Evolutionary conservation across 2,329 filamentous ascomycete genomes (phyloP), one percentile per base, ranked within the genome.

Genomic region (Exophiala oligosperma): DNA sequence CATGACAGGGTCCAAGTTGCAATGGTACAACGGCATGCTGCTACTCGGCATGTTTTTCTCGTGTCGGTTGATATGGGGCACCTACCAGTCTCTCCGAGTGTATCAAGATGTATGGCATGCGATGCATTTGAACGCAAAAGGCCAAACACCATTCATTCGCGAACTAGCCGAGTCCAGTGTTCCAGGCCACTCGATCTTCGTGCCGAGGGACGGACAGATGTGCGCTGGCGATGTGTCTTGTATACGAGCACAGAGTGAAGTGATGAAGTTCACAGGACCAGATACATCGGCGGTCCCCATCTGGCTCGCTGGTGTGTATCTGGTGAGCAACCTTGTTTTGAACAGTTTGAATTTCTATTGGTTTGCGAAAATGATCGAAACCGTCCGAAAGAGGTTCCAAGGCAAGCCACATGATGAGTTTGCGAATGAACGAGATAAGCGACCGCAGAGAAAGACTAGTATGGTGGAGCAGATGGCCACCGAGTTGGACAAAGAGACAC

Each of bases 321-420:
- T 87, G 23, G 73, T 74, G 6, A 79, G 79, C 21, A 88, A 87
- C 65, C 48, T 86, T 29, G 76, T 79, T n/a, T 77, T 88, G 52
- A 87, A 87, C 67, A 75, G 77, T 24, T 70, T 88, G 55, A 88
- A 88, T 67, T 82, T 83, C 70, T 86, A 81, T 73, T 88, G 85
- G 85, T 87, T 87, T 69, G 77, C 77, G 59, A 86, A 86, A 75
- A 88, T 88, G 85, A 82, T 88, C 49, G 80, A 83, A 66, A 84
- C 85, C 8, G 82, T 88, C 24, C 74, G 83, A 63, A 86, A 84
- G 70, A 76, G 85, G 48, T 88, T 88, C 69, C 78, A 81, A 17
- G 78, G 79, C 5, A 79, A 78, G 4, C 62, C 59, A 4, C 57
- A 62, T 3, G 59, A 66, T 48, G 64, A 65, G 17, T 70, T 72